phyloP scores from a whole-genome alignment of 495 filamentous ascomycete species.

The Apiosordaria backusii region DNA sequence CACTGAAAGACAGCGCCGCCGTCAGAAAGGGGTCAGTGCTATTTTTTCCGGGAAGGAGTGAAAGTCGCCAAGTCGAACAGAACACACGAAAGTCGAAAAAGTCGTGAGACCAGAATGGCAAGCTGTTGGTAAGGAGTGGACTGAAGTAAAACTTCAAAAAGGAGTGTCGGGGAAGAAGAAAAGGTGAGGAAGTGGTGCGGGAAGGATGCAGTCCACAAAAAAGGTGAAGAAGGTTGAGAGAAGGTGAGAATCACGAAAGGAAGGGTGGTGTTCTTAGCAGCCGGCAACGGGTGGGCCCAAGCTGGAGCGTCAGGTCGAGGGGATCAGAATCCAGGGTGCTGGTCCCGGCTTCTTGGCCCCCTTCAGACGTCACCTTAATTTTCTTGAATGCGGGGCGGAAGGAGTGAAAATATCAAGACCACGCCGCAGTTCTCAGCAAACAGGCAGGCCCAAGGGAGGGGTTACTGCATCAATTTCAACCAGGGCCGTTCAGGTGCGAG shows the following conservation, averaged over 20 bases:
- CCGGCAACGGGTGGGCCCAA: constrained; percentile 16
- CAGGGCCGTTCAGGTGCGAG: not conserved
- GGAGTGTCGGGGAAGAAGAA: constrained; percentile 23
- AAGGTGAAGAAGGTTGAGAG: constrained; percentile 4
- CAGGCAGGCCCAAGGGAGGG: not conserved
- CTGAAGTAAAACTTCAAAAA: constrained; percentile 27
- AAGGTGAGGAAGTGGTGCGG: constrained; percentile 22
- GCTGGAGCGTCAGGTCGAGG: constrained; percentile 9
- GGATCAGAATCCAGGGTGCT: constrained; percentile 15
- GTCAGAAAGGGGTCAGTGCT: constrained; percentile 11
- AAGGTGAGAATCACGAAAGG: constrained; percentile 10
- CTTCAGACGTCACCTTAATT: constrained; percentile 21
- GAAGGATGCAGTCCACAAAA: constrained; percentile 20
- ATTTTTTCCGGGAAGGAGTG: constrained; percentile 28
- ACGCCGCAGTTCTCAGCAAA: not conserved
- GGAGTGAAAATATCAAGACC: constrained; percentile 14
- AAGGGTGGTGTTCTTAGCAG: constrained; percentile 10
- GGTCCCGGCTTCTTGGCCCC: constrained; percentile 26
- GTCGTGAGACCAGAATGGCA: not conserved
- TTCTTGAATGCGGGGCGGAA: constrained; percentile 14
- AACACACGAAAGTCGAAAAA: constrained; percentile 10
- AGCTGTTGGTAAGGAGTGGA: constrained; percentile 37
- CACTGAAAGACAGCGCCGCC: constrained; percentile 20
- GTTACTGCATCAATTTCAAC: not conserved
- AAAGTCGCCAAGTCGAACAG: constrained; percentile 27